Base-by-base conservation (phyloP, 1,139 yeast species). In the Saccharomyces hybrid region DNA sequence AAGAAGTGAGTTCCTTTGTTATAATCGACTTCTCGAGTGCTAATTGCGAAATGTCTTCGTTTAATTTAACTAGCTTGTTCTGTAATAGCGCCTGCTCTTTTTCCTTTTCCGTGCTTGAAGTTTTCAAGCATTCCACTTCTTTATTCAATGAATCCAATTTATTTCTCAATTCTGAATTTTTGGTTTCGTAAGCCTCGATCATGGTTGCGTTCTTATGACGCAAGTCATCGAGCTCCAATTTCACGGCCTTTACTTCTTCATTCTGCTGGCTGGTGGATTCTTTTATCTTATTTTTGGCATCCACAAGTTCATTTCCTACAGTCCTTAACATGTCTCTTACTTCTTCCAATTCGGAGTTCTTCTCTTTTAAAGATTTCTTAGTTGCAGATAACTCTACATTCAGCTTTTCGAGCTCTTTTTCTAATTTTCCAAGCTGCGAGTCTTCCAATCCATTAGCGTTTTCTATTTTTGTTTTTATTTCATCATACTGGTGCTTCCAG, bases 221-320 rank as follows among this genome's bases (percentile, higher is more conserved):
- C 27, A 60, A 42, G 12, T 54, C 49, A 48, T 56, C 52, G 53
- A 62, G 49, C 52, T 62, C 50, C 52, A 55, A 21, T 56, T 56
- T 50, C 51, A 67, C 42, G 44, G 60, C 52, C 51, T 60, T 53
- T 29, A 56, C 27, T 47, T 58, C 62, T 48, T 55, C 50, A 16
- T 54, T 58, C 38, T 52, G 49, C 5, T 31, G 49, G 14, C 55
- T 57, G 12, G 57, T 52, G 7, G 54, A 31, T 26, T 61, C 61
- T 49, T 70, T 70, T 9, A 65, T 49, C 51, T 62, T 55, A 16
- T 67, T 67, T 54, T 64, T 64, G 21, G 69, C 65, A 29, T 65
- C 65, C 11, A 88, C 95, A 27, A 88, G 74, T 52, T 88, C 95
- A 63, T 86, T 80, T 1, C 96, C 96, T 21, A 89, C 77, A 52